Conservation (phyloP, 441 rosid genomes). For the Adansonia rubrostipa region DNA sequence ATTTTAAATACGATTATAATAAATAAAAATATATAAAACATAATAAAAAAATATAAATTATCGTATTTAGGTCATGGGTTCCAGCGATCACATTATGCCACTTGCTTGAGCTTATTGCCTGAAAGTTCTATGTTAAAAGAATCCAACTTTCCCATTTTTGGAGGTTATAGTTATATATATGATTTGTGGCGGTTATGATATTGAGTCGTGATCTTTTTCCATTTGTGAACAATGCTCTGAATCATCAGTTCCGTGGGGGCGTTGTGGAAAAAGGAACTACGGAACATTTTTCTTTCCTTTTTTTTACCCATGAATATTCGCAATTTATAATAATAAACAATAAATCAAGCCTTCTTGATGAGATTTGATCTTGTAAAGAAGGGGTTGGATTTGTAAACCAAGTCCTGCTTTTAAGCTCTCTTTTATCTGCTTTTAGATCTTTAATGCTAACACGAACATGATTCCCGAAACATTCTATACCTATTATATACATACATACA, state of each 20-base stretch:
- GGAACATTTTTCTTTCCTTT: too few species aligned
- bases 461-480: not conserved
- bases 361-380: slow-evolving; percentile 4
- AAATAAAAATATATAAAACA: too few species aligned
- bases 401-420: not conserved
- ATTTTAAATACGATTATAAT: too few species aligned
- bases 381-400: not conserved
- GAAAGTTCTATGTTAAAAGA: not conserved
- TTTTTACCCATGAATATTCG: not conserved
- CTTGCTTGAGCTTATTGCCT: slow-evolving; percentile 1
- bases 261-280: not conserved
- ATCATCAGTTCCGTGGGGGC: not conserved
- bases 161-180: not conserved
- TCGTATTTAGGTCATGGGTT: too few species aligned
- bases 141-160: not conserved
- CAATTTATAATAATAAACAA: not conserved
- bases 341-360: not conserved
- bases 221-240: not conserved
- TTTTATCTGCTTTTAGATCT: not conserved
- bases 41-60: too few species aligned
- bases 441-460: not conserved
- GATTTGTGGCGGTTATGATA: not conserved
- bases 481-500: too few species aligned
- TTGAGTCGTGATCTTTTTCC: not conserved
- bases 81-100: not conserved